Evolutionary conservation across 495 filamentous ascomycete genomes (phyloP).

Genomic region (Podospora conica): DNA sequence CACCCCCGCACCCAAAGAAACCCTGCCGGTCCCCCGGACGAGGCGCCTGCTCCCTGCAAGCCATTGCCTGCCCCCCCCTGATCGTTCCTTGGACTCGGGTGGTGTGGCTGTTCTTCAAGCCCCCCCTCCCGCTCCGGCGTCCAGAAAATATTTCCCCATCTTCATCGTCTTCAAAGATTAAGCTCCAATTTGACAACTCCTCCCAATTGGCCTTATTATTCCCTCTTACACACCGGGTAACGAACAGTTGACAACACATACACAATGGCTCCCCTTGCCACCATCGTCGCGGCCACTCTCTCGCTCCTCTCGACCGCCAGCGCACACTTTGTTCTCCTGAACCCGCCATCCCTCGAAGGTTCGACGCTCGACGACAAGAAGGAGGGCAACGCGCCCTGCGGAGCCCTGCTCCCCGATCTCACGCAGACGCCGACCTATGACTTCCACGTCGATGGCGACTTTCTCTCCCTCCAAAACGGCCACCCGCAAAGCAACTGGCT

Average conservation of each 20-base stretch:
- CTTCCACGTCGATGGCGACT: constrained; percentile 48
- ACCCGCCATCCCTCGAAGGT: constrained; percentile 40
- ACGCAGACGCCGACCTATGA: constrained; percentile 30
- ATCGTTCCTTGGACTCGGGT: background rate
- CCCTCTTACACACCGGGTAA: background rate
- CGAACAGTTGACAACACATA: background rate
- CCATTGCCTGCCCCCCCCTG: background rate
- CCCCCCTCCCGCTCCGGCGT: background rate
- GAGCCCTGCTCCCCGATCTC: constrained; percentile 39
- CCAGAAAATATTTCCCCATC: background rate
- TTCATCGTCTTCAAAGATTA: background rate
- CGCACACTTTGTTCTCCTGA: constrained; percentile 44
- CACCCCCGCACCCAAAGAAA: background rate
- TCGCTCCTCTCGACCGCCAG: constrained; percentile 30
- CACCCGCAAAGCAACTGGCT: constrained; percentile 45
- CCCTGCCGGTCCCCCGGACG: background rate
- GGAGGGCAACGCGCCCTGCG: constrained; percentile 40
- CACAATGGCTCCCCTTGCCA: constrained; percentile 27
- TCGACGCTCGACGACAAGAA: constrained; percentile 33
- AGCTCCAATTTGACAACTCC: background rate
- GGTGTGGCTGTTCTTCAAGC: background rate
- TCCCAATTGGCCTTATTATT: background rate
- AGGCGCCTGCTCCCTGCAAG: background rate
- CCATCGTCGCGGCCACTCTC: constrained; percentile 19
- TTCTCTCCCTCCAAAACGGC: constrained; percentile 31